Evolutionary conservation across 495 filamentous ascomycete species (phyloP).

Genomic region (Aspergillus affinis): DNA sequence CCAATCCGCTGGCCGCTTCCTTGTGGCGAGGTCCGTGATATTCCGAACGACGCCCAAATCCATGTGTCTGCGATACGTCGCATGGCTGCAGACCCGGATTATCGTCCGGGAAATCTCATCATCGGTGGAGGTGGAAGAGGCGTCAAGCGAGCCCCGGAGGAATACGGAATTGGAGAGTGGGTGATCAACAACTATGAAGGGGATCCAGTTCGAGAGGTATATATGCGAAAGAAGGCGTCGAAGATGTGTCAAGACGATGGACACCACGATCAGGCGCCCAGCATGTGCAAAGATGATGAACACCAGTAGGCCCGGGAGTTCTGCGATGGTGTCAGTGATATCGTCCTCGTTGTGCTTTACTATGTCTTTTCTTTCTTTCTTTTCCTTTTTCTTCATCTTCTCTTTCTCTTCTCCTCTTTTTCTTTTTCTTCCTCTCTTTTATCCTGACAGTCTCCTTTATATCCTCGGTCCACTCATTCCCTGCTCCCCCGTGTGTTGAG

Average conservation of each 20-base stretch:
- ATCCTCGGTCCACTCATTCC: background rate
- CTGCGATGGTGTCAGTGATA: background rate
- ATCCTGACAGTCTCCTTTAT: background rate
- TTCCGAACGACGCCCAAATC: slow-evolving; percentile 67
- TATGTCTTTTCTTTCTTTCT: background rate
- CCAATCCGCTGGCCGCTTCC: slow-evolving; percentile 80
- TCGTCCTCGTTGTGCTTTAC: background rate
- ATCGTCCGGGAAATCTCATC: slow-evolving; percentile 80
- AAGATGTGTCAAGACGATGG: slow-evolving; percentile 21
- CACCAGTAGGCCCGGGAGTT: slow-evolving; percentile 4
- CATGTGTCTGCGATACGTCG: slow-evolving; percentile 73
- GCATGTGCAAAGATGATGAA: slow-evolving; percentile 5
- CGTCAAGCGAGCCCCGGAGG: slow-evolving; percentile 55
- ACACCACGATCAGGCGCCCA: background rate
- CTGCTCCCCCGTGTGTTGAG: background rate
- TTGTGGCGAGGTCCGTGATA: slow-evolving; percentile 76
- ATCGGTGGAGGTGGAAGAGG: slow-evolving; percentile 79
- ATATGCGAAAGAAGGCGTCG: slow-evolving; percentile 43
- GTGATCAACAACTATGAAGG: slow-evolving; percentile 60
- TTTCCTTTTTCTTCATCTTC: slow-evolving; percentile 14
- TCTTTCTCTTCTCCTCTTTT: background rate
- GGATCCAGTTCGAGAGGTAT: slow-evolving; percentile 64
- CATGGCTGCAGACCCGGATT: slow-evolving; percentile 62
- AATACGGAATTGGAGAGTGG: slow-evolving; percentile 74
- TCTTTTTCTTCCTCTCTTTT: background rate